Base-by-base conservation (phyloP, 768 basidiomycete genomes). In the Lactifluus subvellereus region DNA sequence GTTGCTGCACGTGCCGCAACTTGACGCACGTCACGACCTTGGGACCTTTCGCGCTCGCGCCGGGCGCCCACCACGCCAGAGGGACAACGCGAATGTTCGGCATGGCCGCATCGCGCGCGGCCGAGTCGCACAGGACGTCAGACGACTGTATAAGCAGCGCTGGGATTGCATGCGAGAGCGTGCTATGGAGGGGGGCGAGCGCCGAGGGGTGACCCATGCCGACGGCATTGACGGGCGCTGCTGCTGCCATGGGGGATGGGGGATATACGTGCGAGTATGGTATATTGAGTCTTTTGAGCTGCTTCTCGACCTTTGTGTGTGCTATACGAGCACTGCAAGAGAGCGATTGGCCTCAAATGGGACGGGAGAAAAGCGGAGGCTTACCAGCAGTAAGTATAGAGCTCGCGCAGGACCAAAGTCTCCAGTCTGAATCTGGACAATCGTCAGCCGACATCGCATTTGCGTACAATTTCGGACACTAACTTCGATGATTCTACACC, bases 51-150 rank as follows among this genome's bases (percentile, higher is more conserved):
- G 42, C 40, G 35, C 49, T 64, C 47, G 47, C 42, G 50, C 51
- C 50, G 37, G 22, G 53, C 4, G 87, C 88, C 94, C 94, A 95
- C 94, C 94, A 95, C 65, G 92, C 87, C 16, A 92, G 78, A 8
- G 92, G 89, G 66, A 92, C 88, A 54, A 95, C 88, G 43, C 88
- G 86, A 56, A 95, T 92, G 70, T 91, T 93, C 7, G 91, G 86
- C 90, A 94, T 91, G 5, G 93, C 93, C 4, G 93, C 93, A 71
- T 95, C 93, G 22, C 87, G 89, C 4, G 92, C 93, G 4, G 90
- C 88, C 2, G 87, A 89, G 7, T 89, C 89, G 0, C 87, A 86
- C 22, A 94, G 78, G 51, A 95, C 88, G 68, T 93, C 84, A 18
- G 84, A 79, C 0, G 93, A 89, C 68, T 88, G 83, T 11, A 96